Evolutionary conservation across 352 stramenopile genomes (phyloP), one percentile per base, ranked within the genome.

Genomic region (Globisporangium camurandrum): DNA sequence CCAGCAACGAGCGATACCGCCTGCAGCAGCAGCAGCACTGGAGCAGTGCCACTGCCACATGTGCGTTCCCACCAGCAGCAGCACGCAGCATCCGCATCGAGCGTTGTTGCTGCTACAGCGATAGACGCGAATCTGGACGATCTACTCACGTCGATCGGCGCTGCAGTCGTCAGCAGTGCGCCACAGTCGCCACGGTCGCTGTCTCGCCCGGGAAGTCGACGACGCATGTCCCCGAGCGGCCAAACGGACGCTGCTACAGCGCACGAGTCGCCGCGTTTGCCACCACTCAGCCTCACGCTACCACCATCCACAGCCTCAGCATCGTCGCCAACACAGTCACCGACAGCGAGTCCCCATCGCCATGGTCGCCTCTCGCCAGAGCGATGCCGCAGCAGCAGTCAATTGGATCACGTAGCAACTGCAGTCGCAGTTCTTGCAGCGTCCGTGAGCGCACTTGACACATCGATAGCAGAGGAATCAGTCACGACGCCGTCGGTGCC

Each of bases 321-420:
- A 17, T 42, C 43, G 27, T 57, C 51, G 1, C 43, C 51, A 14
- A 22, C n/a, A 9, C 44, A 57, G 27, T 57, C 51, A 1, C 51
- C 51, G 19, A 2, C 43, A 1, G 17, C 43, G 1, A 51, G 51
- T 16, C 27, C 51, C 24, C 19, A 33, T 4, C 23, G 12, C 7
- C 14, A 23, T 2, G 23, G 11, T 16, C 41, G 31, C 34, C 8
- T 33, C 10, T 41, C 31, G 1, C 31, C 34, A 11, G 50, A 44
- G 11, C 30, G n/a, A 1, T 33, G 41, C 19, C 33, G 33, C 20
- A 57, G 42, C 42, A 51, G 33, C 40, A 44, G n/a, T n/a, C n/a
- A n/a, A n/a, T n/a, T n/a, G n/a, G n/a, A n/a, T n/a, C n/a, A n/a
- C n/a, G n/a, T n/a, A n/a, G n/a, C n/a, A n/a, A n/a, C n/a, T n/a